phyloP scores from a whole-genome alignment of 495 filamentous ascomycete species.

The Thermochaetoides thermophila region DNA sequence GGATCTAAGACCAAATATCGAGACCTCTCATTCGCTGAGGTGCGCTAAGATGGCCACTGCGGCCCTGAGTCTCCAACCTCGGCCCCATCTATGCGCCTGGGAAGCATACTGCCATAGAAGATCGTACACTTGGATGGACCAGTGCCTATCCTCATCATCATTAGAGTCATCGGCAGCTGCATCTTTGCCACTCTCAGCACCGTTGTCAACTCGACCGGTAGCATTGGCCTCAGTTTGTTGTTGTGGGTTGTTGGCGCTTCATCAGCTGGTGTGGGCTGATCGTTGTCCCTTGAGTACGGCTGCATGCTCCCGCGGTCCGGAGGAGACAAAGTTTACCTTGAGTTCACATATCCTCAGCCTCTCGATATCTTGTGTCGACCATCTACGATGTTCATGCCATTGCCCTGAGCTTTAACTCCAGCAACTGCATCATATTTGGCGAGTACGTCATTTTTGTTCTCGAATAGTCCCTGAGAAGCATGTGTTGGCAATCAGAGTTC shows the following conservation, averaged over 20 bases:
- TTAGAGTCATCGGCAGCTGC: conserved; percentile 58
- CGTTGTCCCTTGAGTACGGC: conserved; percentile 52
- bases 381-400: conserved; percentile 53
- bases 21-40: too few species aligned
- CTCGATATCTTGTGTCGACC: conserved; percentile 53
- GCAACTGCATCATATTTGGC: conserved; percentile 58
- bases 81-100: too few species aligned
- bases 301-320: conserved; percentile 59
- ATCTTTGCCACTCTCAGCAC: conserved; percentile 63
- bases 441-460: conserved; percentile 53
- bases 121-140: conserved; percentile 50
- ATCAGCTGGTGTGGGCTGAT: conserved; percentile 45
- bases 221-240: conserved; percentile 46
- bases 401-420: conserved; percentile 53
- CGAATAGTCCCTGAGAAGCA: conserved; percentile 20
- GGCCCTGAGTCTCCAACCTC: too few species aligned
- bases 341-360: conserved; percentile 57
- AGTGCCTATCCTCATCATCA: conserved; percentile 64
- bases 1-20: too few species aligned
- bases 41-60: too few species aligned
- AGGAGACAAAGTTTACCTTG: conserved; percentile 53
- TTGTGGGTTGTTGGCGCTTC: conserved; percentile 39
- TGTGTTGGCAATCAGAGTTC: conserved; percentile 35
- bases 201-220: conserved; percentile 52
- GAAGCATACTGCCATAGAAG: too few species aligned